Conservation (phyloP, 176 grass and related monocot genomes). For the Oryza glumipatula region DNA sequence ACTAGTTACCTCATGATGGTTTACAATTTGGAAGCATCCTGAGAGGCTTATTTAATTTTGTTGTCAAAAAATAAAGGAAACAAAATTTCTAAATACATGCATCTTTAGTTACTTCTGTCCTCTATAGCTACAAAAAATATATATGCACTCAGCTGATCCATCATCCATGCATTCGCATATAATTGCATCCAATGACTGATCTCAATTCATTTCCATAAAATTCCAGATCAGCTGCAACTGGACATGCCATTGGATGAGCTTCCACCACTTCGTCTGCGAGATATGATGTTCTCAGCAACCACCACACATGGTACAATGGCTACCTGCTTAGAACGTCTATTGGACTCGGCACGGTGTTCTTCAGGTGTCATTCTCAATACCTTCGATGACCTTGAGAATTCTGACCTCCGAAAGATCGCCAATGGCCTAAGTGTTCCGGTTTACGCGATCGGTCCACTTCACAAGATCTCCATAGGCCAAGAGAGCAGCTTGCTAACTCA, state of each 20-base stretch:
- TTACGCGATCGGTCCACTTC: slow-evolving; percentile 39
- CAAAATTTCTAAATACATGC: not conserved
- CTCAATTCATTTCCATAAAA: not conserved
- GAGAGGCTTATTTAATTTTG: too few species aligned
- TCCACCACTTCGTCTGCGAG: slow-evolving; percentile 39
- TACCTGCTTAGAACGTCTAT: not conserved
- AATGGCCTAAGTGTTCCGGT: not conserved
- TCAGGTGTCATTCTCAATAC: slow-evolving; percentile 44
- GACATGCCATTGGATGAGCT: slow-evolving; percentile 32
- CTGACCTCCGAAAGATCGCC: slow-evolving; percentile 15
- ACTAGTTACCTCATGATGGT: too few species aligned
- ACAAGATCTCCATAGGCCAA: slow-evolving; percentile 15
- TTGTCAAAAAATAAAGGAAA: too few species aligned
- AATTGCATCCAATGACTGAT: not conserved
- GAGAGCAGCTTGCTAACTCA: slow-evolving; percentile 32
- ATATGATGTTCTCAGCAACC: slow-evolving; percentile 22
- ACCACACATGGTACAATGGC: not conserved
- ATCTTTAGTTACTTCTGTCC: too few species aligned
- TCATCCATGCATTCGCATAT: not conserved
- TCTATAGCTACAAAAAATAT: not conserved
- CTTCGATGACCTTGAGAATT: slow-evolving; percentile 27
- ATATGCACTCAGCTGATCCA: too few species aligned
- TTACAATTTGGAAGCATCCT: too few species aligned
- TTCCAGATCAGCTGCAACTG: slow-evolving; percentile 14
- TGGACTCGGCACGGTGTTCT: slow-evolving; percentile 11